A percentile compares a stretch with the other conserved stretches of the same genome.
These are phyloP conservation scores for Chrysanthemum seticuspe DNA, from an alignment of 129 eudicot species.

Conservation along the genomic window DNA sequence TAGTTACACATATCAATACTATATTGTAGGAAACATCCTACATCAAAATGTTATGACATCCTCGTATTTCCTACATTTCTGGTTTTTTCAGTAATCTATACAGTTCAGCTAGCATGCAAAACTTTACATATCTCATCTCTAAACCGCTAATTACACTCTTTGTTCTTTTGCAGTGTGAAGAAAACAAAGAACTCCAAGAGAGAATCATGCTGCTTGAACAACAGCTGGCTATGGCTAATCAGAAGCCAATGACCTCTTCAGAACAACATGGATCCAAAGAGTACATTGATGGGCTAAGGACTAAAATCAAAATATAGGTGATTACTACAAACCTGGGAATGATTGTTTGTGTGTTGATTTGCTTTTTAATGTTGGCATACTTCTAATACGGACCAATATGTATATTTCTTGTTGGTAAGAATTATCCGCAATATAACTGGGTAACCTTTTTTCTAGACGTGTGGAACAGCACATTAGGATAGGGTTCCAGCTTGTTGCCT, in stretches of 20 bases:
- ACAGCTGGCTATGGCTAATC: constrained; percentile 59
- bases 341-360: too few relatives aligned
- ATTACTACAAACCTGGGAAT: constrained; percentile 16
- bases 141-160: background rate
- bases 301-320: constrained; percentile 78
- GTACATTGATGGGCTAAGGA: constrained; percentile 62
- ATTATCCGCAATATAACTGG: background rate
- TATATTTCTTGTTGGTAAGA: background rate
- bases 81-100: constrained; percentile 6
- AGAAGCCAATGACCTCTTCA: constrained; percentile 32
- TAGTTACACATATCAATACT: constrained; percentile 6
- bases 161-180: constrained; percentile 57
- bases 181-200: constrained; percentile 74
- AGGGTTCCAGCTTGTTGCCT: background rate
- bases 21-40: background rate
- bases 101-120: constrained; percentile 9
- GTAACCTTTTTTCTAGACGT: background rate
- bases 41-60: constrained; percentile 8
- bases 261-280: constrained; percentile 53
- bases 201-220: constrained; percentile 70
- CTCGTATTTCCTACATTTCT: background rate
- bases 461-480: constrained; percentile 2
- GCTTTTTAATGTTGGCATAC: too few relatives aligned
- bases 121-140: constrained; percentile 2
- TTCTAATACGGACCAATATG: too few relatives aligned